These are phyloP conservation scores for Aspergillus tanneri DNA, from an alignment of 2,329 filamentous ascomycete genomes.

Conservation along the genomic window DNA sequence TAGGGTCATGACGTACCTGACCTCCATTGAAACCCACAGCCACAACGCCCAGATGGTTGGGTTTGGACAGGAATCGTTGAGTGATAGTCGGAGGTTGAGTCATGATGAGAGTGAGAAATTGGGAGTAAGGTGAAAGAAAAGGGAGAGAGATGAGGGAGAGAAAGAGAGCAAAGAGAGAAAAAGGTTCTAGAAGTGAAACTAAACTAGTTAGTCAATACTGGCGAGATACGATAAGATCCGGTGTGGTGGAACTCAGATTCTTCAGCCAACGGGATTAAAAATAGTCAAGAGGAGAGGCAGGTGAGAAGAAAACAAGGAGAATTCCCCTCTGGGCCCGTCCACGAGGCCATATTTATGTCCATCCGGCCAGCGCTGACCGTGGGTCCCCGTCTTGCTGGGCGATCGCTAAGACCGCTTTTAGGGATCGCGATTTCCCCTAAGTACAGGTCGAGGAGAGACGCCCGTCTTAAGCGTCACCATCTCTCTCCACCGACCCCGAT, in stretches of 20 bases:
- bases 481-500: slow-evolving; percentile 27
- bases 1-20: slow-evolving; percentile 62
- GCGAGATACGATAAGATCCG: slow-evolving; percentile 15
- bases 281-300: slow-evolving; percentile 6
- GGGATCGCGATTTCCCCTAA: slow-evolving; percentile 48
- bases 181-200: slow-evolving; percentile 20
- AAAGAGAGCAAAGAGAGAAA: slow-evolving; percentile 8
- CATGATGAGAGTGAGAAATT: too few species aligned
- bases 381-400: slow-evolving; percentile 15
- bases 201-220: slow-evolving; percentile 5
- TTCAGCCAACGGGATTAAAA: not conserved
- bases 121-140: slow-evolving; percentile 17
- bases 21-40: slow-evolving; percentile 96
- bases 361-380: slow-evolving; percentile 8
- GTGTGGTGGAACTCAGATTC: not conserved
- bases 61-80: slow-evolving; percentile 75
- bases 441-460: slow-evolving; percentile 48
- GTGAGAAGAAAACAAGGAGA: slow-evolving; percentile 4
- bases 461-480: slow-evolving; percentile 27
- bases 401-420: slow-evolving; percentile 50
- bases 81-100: slow-evolving; percentile 58
- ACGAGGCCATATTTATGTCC: too few species aligned
- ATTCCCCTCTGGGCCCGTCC: too few species aligned
- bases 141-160: slow-evolving; percentile 1
- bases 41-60: slow-evolving; percentile 82